Evolutionary conservation across 768 basidiomycete genomes (phyloP).

Genomic region (Trametes meyenii): DNA sequence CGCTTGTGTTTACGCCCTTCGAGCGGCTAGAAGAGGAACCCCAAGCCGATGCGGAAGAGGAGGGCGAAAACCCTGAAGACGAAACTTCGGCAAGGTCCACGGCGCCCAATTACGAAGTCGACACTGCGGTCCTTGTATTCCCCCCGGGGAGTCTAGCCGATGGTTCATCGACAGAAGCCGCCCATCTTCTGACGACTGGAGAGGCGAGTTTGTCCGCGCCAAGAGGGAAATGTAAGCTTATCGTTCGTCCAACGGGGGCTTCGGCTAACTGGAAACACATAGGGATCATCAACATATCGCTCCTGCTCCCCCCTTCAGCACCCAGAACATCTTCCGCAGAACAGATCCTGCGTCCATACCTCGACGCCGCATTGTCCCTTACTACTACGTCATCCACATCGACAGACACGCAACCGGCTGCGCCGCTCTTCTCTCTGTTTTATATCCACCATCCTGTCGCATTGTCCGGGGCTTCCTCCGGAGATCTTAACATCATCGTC

Average conservation of each 20-base stretch:
- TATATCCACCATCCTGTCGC: slow-evolving; percentile 50
- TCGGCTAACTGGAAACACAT: not conserved
- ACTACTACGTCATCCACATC: slow-evolving; percentile 14
- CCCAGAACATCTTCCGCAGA: slow-evolving; percentile 39
- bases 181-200: slow-evolving; percentile 69
- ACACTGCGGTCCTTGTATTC: slow-evolving; percentile 74
- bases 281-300: slow-evolving; percentile 65
- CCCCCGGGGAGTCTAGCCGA: slow-evolving; percentile 61
- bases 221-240: slow-evolving; percentile 64
- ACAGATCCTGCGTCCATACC: slow-evolving; percentile 57
- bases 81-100: not conserved
- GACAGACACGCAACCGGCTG: slow-evolving; percentile 22
- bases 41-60: slow-evolving; percentile 23
- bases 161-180: slow-evolving; percentile 49
- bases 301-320: slow-evolving; percentile 43
- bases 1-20: slow-evolving; percentile 35
- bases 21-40: slow-evolving; percentile 33
- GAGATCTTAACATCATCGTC: slow-evolving; percentile 33
- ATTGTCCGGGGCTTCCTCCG: not conserved
- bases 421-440: slow-evolving; percentile 56
- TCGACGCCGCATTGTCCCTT: slow-evolving; percentile 47
- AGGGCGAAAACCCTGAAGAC: slow-evolving; percentile 5
- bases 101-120: slow-evolving; percentile 37
- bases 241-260: not conserved
- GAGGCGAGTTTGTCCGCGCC: slow-evolving; percentile 77